Base-by-base conservation (phyloP, 139 green algal species). In the Chlorella sp. region DNA sequence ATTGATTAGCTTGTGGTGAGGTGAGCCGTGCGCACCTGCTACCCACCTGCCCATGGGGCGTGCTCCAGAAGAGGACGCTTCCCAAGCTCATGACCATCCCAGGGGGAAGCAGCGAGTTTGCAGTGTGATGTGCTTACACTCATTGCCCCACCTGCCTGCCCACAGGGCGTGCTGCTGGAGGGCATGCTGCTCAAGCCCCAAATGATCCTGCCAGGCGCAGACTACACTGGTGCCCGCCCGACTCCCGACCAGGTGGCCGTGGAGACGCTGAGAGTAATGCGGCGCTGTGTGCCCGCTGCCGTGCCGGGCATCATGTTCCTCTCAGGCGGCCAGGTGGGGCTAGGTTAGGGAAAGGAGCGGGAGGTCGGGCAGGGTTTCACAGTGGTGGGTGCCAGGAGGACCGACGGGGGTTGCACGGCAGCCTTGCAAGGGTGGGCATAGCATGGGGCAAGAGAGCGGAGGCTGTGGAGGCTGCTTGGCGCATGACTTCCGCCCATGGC, bases 241-340 rank as follows among this genome's bases (percentile, higher is more conserved):
- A 85, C 82, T 24, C 73, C 92, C 3, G 90, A 96, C 40, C 90
- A 95, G 3, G 94, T 99, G 26, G 97, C 96, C 0, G 18, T 87
- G 34, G 48, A 91, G n/a, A 99, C 97, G 18, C 89, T 99, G n/a
- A 69, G 75, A 3, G 92, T 93, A 37, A 91, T 99, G 82, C 90
- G 94, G 40, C 96, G 92, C 32, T 92, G 93, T 19, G 93, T 99
- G 78, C 97, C 97, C 9, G 89, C 95, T 26, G 97, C 96, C 4
- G 92, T 99, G 15, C 96, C 97, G 28, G 98, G 97, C 81, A 96
- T 99, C 89, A 96, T 99, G 93, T 99, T 99, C 91, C 95, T 99
- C 24, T 97, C 94, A 3, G 98, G 98, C 21, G 98, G 98, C 2
- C 96, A 99, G 94, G 84, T 81, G 84, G 12, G 82, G n/a, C n/a